phyloP scores from a whole-genome alignment of 148 eudicot genomes.

The Spergularia marina region DNA sequence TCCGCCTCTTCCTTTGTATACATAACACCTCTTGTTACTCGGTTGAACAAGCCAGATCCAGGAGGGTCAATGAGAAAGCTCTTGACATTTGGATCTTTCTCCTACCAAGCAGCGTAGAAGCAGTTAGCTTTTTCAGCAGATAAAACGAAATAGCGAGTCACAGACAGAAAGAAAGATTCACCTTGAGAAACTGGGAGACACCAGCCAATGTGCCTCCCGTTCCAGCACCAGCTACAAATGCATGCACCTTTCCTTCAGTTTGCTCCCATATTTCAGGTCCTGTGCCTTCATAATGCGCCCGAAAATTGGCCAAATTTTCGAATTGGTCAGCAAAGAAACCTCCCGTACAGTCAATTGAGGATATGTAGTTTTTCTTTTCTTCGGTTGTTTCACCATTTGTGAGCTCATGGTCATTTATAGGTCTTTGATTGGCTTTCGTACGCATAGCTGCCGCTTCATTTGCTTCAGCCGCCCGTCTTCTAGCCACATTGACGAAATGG shows the following conservation, averaged over 20 bases:
- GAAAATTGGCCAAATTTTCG: slow-evolving; percentile 87
- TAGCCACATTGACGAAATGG: slow-evolving; percentile 88
- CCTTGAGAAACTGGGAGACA: slow-evolving; percentile 82
- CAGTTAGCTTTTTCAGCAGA: background rate
- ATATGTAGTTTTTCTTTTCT: slow-evolving; percentile 29
- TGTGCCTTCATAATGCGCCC: slow-evolving; percentile 89
- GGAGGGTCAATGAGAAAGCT: slow-evolving; percentile 95
- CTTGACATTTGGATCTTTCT: slow-evolving; percentile 58
- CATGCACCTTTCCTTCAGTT: slow-evolving; percentile 68
- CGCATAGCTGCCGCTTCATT: slow-evolving; percentile 53
- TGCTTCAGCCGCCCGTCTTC: slow-evolving; percentile 88
- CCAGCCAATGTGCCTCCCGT: slow-evolving; percentile 98
- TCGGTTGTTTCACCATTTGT: slow-evolving; percentile 33
- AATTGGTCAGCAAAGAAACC: slow-evolving; percentile 98
- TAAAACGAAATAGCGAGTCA: background rate
- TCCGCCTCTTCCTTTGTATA: slow-evolving; percentile 97
- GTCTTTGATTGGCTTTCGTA: slow-evolving; percentile 16
- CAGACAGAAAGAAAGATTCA: slow-evolving; percentile 17
- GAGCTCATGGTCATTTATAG: slow-evolving; percentile 26
- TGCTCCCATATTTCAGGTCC: slow-evolving; percentile 98
- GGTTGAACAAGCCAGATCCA: slow-evolving; percentile 93
- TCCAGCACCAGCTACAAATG: slow-evolving; percentile 95
- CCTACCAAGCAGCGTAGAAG: slow-evolving; percentile 41
- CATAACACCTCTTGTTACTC: slow-evolving; percentile 96
- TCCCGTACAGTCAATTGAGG: slow-evolving; percentile 62